Conservation (phyloP, 306 rosid species). For the Trifolium repens region DNA sequence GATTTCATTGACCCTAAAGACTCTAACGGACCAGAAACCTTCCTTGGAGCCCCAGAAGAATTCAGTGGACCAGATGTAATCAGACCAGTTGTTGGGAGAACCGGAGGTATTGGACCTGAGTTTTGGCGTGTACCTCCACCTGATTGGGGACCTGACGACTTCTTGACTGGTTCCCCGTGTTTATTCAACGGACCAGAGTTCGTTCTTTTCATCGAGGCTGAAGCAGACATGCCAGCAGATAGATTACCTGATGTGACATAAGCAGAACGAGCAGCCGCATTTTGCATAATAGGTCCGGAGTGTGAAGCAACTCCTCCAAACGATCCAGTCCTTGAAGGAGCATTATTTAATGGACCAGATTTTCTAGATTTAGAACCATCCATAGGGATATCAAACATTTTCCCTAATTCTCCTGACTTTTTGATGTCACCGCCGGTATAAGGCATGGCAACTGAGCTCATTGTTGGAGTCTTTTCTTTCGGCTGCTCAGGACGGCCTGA, state of each 20-base stretch:
- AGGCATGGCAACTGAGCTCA: slow-evolving; percentile 96
- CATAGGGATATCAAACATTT: slow-evolving; percentile 93
- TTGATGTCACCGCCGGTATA: slow-evolving; percentile 98
- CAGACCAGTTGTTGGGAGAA: slow-evolving; percentile 92
- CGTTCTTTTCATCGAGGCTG: slow-evolving; percentile 82
- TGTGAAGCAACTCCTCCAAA: slow-evolving; percentile 95
- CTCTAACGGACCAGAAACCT: slow-evolving; percentile 93
- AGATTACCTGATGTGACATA: slow-evolving; percentile 81
- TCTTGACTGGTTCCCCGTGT: slow-evolving; percentile 96
- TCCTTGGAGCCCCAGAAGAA: slow-evolving; percentile 98
- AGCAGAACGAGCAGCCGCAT: slow-evolving; percentile 69
- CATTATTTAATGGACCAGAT: slow-evolving; percentile 79
- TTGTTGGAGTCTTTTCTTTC: slow-evolving; percentile 89
- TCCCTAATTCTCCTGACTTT: slow-evolving; percentile 92
- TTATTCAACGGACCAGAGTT: slow-evolving; percentile 95
- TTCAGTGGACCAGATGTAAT: slow-evolving; percentile 94
- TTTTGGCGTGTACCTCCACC: slow-evolving; percentile 95
- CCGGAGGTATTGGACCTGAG: slow-evolving; percentile 95
- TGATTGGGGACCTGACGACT: slow-evolving; percentile 98
- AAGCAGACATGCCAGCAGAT: slow-evolving; percentile 69
- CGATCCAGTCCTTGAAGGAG: slow-evolving; percentile 90
- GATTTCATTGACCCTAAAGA: slow-evolving; percentile 80
- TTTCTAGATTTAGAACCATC: slow-evolving; percentile 94
- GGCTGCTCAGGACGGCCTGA: slow-evolving; percentile 99
- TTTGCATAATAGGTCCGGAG: slow-evolving; percentile 87